Evolutionary conservation across 2,329 filamentous ascomycete genomes (phyloP).

Genomic region (Ilyonectria sp.): DNA sequence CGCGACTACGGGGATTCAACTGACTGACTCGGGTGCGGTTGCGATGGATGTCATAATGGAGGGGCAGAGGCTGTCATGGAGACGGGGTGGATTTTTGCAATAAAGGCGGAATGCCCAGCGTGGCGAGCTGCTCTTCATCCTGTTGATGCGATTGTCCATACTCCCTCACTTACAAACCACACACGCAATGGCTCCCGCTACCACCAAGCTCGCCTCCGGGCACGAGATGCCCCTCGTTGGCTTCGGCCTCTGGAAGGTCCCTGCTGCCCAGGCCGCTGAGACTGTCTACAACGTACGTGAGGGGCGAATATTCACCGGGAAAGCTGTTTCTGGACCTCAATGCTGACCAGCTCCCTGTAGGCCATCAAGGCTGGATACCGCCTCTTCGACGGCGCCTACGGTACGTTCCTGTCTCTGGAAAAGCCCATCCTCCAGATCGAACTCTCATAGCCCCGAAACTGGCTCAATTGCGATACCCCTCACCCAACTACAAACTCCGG

Average conservation of each 20-base stretch:
- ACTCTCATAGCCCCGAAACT: neutral
- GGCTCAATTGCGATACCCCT: neutral
- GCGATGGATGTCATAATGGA: conserved; percentile 23
- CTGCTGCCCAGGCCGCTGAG: conserved; percentile 59
- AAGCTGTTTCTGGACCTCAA: neutral
- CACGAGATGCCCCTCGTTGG: conserved; percentile 61
- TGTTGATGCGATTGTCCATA: neutral
- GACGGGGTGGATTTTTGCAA: conserved; percentile 22
- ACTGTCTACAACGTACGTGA: conserved; percentile 71
- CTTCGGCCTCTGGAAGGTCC: conserved; percentile 81
- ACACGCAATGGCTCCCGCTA: conserved; percentile 38
- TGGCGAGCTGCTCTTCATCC: neutral
- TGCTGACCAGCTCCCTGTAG: conserved; percentile 32
- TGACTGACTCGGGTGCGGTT: conserved; percentile 32
- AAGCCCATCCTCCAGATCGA: neutral
- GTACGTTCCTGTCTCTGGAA: conserved; percentile 16
- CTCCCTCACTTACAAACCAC: conserved; percentile 10
- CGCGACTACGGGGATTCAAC: neutral
- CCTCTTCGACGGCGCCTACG: conserved; percentile 66
- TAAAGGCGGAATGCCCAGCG: conserved; percentile 17
- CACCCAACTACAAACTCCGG: neutral
- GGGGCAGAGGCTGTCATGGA: conserved; percentile 32
- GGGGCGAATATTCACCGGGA: neutral
- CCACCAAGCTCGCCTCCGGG: conserved; percentile 45
- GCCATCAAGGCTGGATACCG: conserved; percentile 69